These are phyloP conservation scores for Cercospora nicotianae DNA, from an alignment of 2,329 filamentous ascomycete species.

Conservation along the genomic window DNA sequence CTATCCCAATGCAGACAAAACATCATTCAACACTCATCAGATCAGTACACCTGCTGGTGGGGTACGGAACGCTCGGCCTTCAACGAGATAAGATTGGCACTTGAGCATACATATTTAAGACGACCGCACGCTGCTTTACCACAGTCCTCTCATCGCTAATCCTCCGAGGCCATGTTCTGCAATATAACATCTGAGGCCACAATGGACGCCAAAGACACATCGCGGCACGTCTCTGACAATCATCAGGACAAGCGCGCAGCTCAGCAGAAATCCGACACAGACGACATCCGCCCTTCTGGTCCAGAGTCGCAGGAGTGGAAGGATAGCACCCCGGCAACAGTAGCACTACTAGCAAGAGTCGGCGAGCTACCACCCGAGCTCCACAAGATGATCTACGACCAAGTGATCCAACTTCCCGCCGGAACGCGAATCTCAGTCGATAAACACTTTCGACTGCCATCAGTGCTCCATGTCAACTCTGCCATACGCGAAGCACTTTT, in stretches of 20 bases:
- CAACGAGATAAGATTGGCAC: not conserved
- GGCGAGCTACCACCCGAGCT: not conserved
- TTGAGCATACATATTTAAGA: not conserved
- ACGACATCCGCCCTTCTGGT: not conserved
- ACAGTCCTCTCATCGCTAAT: not conserved
- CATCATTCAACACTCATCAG: not conserved
- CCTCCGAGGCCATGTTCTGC: not conserved
- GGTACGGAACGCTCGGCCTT: not conserved
- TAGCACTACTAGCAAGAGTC: not conserved
- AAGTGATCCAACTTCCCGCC: not conserved
- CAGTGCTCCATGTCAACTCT: not conserved
- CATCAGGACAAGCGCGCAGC: not conserved
- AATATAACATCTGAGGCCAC: not conserved
- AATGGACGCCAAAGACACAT: not conserved
- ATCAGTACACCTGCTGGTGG: not conserved
- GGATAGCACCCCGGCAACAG: not conserved
- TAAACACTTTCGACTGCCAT: not conserved
- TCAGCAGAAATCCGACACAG: not conserved
- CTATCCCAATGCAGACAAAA: not conserved
- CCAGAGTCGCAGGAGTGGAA: not conserved
- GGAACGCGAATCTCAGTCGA: not conserved
- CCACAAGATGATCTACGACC: not conserved
- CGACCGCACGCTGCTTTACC: not conserved
- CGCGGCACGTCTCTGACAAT: not conserved
- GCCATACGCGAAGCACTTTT: not conserved